phyloP scores from a whole-genome alignment of 345 rosid species.

The Hirschfeldia incana region DNA sequence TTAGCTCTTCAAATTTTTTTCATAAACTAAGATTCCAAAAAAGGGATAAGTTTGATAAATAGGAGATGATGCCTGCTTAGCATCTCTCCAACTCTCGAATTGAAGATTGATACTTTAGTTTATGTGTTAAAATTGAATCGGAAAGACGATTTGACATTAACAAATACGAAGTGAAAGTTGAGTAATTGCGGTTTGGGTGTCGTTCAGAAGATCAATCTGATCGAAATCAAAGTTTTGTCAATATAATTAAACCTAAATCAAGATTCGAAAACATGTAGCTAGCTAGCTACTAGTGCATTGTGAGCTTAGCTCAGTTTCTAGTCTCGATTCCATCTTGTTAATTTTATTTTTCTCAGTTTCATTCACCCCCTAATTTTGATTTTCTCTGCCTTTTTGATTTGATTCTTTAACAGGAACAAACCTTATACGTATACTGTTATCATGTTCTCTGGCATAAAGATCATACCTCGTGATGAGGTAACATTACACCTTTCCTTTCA shows the following conservation, averaged over 20 bases:
- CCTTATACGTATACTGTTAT: no score
- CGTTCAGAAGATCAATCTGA: neutral
- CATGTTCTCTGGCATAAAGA: conserved; percentile 76
- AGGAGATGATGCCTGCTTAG: neutral
- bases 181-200: neutral
- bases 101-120: neutral
- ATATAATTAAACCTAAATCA: neutral
- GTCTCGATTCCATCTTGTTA: no score
- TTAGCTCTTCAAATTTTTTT: neutral
- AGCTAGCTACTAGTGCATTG: neutral
- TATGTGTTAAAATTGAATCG: neutral
- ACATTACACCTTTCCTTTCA: conserved; percentile 13
- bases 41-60: neutral
- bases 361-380: neutral
- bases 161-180: neutral
- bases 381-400: no score
- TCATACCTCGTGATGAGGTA: conserved; percentile 69
- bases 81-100: neutral
- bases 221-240: neutral
- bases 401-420: neutral
- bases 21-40: neutral
- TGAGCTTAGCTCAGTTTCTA: neutral
- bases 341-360: neutral
- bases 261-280: neutral
- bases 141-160: neutral